A percentile compares a stretch with the other conserved stretches of the same genome.
Conservation (phyloP, 805 yeast species). For the Saccharomycopsis sp. region DNA sequence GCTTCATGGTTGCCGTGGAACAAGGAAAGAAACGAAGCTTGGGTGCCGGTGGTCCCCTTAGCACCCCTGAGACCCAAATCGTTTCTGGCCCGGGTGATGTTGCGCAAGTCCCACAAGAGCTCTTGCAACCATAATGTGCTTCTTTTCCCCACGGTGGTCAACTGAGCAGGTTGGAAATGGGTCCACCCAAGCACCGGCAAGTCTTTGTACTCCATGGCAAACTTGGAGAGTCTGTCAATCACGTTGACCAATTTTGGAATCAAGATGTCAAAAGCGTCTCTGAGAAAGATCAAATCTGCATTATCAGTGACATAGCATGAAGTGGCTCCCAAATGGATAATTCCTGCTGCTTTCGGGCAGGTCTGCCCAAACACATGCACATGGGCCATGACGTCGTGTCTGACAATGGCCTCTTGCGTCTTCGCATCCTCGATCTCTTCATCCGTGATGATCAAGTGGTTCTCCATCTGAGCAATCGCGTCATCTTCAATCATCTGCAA, state of each 20-base stretch:
- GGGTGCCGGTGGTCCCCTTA: slow-evolving; percentile 99
- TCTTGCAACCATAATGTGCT: slow-evolving; percentile 98
- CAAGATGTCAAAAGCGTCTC: slow-evolving; percentile 90
- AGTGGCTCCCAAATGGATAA: slow-evolving; percentile 96
- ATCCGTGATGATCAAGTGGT: slow-evolving; percentile 76
- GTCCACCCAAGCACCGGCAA: slow-evolving; percentile 98
- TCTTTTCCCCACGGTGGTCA: slow-evolving; percentile 97
- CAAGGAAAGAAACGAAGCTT: slow-evolving; percentile 88
- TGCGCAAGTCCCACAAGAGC: slow-evolving; percentile 94
- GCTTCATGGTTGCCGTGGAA: slow-evolving; percentile 96
- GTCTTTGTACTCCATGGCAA: slow-evolving; percentile 89
- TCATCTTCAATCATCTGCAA: slow-evolving; percentile 77
- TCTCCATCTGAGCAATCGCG: slow-evolving; percentile 79
- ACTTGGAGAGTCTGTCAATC: slow-evolving; percentile 77
- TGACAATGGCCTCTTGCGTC: slow-evolving; percentile 91
- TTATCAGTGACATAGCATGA: slow-evolving; percentile 97
- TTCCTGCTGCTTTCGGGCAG: slow-evolving; percentile 95
- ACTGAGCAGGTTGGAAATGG: slow-evolving; percentile 98
- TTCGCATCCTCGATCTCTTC: slow-evolving; percentile 86
- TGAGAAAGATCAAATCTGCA: slow-evolving; percentile 91
- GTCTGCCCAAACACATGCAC: slow-evolving; percentile 91
- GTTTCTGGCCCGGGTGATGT: slow-evolving; percentile 90
- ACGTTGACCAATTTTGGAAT: slow-evolving; percentile 95
- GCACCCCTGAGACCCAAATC: slow-evolving; percentile 96
- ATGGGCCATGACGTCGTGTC: slow-evolving; percentile 99